Percentiles rank a stretch among this genome's conserved stretches.
phyloP scores from a whole-genome alignment of 2,329 filamentous ascomycete species.

The Nemania sp. region DNA sequence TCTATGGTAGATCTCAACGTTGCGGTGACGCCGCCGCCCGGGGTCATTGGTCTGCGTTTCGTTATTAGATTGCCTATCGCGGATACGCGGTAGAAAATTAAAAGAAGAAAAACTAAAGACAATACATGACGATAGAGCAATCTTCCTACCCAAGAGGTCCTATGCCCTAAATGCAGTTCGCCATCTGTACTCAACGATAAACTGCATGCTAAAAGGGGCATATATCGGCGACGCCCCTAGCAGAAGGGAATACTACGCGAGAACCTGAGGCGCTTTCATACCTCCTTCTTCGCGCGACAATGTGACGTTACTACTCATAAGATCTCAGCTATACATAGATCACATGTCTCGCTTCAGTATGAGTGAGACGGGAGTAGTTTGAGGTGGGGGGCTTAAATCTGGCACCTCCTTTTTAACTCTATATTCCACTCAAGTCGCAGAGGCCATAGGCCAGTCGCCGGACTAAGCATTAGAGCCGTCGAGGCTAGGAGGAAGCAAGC shows the following conservation, averaged over 20 bases:
- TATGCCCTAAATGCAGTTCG: not conserved
- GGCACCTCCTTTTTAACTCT: too few relatives aligned
- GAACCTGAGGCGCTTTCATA: not conserved
- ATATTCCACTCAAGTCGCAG: too few relatives aligned
- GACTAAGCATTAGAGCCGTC: too few relatives aligned
- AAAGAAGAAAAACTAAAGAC: not conserved
- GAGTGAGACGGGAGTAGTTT: not conserved
- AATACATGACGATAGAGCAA: not conserved
- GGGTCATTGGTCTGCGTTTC: not conserved
- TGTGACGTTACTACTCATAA: not conserved
- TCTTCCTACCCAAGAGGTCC: not conserved
- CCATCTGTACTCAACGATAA: not conserved
- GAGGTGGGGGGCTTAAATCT: too few relatives aligned
- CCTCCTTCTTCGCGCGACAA: not conserved
- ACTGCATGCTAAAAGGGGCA: not conserved
- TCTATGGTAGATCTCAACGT: slow-evolving; percentile 17
- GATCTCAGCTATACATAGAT: not conserved
- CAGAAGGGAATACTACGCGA: not conserved
- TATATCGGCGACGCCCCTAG: not conserved
- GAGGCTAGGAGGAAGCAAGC: too few relatives aligned
- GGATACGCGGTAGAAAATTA: not conserved
- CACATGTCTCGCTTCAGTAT: slow-evolving; percentile 10
- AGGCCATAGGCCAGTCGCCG: too few relatives aligned
- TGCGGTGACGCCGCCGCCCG: slow-evolving; percentile 7
- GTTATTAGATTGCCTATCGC: slow-evolving; percentile 1